These are phyloP conservation scores for Mucor ambiguus DNA, from an alignment of 371 early-diverging fungal species.

Conservation along the genomic window DNA sequence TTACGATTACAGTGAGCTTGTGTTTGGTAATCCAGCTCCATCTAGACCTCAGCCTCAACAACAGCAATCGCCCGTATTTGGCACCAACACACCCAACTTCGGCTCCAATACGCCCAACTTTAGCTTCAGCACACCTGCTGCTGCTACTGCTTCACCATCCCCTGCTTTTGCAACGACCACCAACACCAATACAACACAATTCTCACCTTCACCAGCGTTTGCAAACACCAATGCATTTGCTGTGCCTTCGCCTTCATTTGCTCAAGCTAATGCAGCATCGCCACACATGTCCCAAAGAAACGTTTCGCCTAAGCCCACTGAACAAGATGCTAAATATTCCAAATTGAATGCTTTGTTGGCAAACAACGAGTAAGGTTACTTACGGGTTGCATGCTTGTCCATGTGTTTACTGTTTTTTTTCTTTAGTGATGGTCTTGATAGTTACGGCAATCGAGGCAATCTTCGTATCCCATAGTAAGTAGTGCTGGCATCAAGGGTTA, in stretches of 20 bases:
- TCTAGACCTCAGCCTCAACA: slow-evolving; percentile 8
- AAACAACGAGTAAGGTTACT: slow-evolving; percentile 24
- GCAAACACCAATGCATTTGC: slow-evolving; percentile 3
- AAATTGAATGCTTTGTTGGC: slow-evolving; percentile 29
- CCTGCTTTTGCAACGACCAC: slow-evolving; percentile 1
- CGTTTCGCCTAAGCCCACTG: not conserved
- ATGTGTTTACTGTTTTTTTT: not conserved
- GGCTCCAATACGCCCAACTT: not conserved
- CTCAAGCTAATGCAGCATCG: not conserved
- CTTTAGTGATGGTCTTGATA: slow-evolving; percentile 56
- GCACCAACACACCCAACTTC: slow-evolving; percentile 10
- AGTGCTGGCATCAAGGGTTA: not conserved
- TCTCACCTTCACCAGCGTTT: slow-evolving; percentile 10
- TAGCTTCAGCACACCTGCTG: not conserved
- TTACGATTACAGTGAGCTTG: slow-evolving; percentile 23
- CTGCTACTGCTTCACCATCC: slow-evolving; percentile 1
- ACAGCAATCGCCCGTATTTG: slow-evolving; percentile 9
- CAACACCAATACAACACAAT: not conserved
- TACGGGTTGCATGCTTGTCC: not conserved
- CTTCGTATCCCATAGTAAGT: slow-evolving; percentile 57
- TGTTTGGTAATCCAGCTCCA: slow-evolving; percentile 20
- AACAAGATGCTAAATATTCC: slow-evolving; percentile 22
- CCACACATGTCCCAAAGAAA: slow-evolving; percentile 3
- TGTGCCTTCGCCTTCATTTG: not conserved
- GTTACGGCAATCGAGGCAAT: slow-evolving; percentile 56